Percentiles rank a stretch among this genome's conserved stretches.
Evolutionary conservation across 495 filamentous ascomycete species (phyloP).

Genomic region (Hypoxylon intermedium): DNA sequence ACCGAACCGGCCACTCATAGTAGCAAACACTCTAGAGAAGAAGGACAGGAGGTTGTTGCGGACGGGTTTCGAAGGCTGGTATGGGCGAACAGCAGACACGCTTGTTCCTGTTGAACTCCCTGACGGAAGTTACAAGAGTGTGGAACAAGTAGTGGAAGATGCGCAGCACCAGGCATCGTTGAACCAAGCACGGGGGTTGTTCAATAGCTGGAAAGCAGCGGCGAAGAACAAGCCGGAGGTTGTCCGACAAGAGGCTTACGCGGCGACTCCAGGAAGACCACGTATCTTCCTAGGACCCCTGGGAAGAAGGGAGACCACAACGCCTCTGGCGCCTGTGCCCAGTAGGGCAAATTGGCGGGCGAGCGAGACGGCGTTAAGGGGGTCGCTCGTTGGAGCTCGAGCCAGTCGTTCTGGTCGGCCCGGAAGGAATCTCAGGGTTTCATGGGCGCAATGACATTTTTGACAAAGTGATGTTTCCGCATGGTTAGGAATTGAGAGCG

Average conservation of each 20-base stretch:
- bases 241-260: constrained; percentile 26
- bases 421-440: constrained; percentile 41
- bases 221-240: constrained; percentile 9
- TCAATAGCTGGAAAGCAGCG: constrained; percentile 33
- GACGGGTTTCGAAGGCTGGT: constrained; percentile 66
- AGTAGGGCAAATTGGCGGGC: constrained; percentile 32
- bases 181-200: constrained; percentile 29
- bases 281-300: constrained; percentile 36
- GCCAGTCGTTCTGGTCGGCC: constrained; percentile 30
- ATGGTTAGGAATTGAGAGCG: too few species aligned
- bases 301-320: constrained; percentile 35
- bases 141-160: constrained; percentile 38
- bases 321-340: constrained; percentile 40
- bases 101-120: constrained; percentile 41
- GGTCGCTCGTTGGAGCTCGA: constrained; percentile 31
- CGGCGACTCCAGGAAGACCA: constrained; percentile 41
- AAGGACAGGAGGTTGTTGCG: constrained; percentile 60
- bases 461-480: not conserved
- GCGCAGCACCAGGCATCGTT: constrained; percentile 36
- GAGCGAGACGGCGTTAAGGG: constrained; percentile 32
- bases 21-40: constrained; percentile 48
- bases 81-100: constrained; percentile 55
- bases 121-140: constrained; percentile 33
- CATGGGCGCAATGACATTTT: constrained; percentile 42
- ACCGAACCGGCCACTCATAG: constrained; percentile 45